Evolutionary conservation across 371 early-diverging fungal genomes (phyloP).

Genomic region (Mortierella sp.): DNA sequence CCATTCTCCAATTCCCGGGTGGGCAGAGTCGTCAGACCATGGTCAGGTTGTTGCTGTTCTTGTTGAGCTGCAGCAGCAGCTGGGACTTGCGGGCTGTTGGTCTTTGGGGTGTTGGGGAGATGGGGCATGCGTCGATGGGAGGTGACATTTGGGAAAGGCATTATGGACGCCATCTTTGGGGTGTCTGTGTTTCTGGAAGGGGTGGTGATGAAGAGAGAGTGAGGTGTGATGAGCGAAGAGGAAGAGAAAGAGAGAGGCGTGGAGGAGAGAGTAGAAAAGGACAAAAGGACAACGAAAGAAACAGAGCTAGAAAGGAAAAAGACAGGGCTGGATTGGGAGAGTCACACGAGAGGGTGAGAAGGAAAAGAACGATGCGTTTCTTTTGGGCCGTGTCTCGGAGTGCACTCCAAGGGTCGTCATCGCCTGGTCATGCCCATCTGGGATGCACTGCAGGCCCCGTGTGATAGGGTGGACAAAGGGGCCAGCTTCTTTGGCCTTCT

Average conservation of each 20-base stretch:
- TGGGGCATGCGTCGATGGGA: slow-evolving; percentile 53
- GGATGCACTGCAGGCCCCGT: neutral
- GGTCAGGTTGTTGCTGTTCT: slow-evolving; percentile 19
- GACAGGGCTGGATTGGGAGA: neutral
- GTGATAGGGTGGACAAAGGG: neutral
- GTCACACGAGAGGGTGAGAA: neutral
- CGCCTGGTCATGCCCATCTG: neutral
- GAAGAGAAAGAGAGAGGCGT: neutral
- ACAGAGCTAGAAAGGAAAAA: neutral
- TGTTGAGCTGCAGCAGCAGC: slow-evolving; percentile 19
- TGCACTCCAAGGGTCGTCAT: neutral
- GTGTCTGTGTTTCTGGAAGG: too few relatives aligned
- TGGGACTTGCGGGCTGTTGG: slow-evolving; percentile 3
- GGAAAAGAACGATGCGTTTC: neutral
- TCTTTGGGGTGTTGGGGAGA: slow-evolving; percentile 29
- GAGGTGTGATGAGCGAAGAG: neutral
- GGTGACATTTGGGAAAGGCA: slow-evolving; percentile 51
- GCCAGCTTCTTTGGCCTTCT: neutral
- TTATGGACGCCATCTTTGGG: slow-evolving; percentile 50
- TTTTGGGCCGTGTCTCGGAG: neutral
- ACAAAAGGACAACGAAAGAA: neutral
- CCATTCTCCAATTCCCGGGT: slow-evolving; percentile 23
- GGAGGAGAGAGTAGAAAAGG: neutral
- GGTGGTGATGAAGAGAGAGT: neutral
- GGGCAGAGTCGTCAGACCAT: slow-evolving; percentile 2